Evolutionary conservation across 1,284 basidiomycete species (phyloP).

Genomic region (Moesziomyces antarcticus): DNA sequence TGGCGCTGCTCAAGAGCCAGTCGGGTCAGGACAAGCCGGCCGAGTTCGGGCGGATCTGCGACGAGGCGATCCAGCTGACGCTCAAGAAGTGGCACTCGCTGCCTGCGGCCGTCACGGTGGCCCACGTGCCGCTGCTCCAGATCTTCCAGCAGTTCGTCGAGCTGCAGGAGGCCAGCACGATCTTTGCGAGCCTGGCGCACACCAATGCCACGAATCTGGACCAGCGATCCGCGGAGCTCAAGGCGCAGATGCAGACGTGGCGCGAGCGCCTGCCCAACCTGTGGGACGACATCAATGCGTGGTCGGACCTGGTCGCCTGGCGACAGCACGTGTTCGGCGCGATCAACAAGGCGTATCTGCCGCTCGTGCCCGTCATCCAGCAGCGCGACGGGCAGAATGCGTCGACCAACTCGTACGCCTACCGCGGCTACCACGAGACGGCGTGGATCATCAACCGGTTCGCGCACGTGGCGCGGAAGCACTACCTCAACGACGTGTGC

Average conservation of each 20-base stretch:
- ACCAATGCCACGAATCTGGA: conserved; percentile 92
- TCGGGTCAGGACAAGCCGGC: conserved; percentile 56
- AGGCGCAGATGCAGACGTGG: conserved; percentile 78
- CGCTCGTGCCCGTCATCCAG: conserved; percentile 72
- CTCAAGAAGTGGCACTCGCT: conserved; percentile 95
- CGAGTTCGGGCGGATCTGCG: conserved; percentile 75
- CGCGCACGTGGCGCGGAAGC: conserved; percentile 98
- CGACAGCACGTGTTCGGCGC: conserved; percentile 87
- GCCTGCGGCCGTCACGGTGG: conserved; percentile 84
- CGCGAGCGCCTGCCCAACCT: conserved; percentile 94
- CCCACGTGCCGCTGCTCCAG: conserved; percentile 93
- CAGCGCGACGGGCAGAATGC: conserved; percentile 72
- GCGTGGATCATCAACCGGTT: conserved; percentile 99
- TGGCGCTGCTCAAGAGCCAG: conserved; percentile 77
- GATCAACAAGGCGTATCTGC: conserved; percentile 97
- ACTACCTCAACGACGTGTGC: conserved; percentile 95
- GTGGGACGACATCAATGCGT: conserved; percentile 97
- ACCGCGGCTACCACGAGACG: conserved; percentile 98
- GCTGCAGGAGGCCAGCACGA: conserved; percentile 82
- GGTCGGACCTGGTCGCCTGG: conserved; percentile 99
- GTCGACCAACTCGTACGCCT: conserved; percentile 80
- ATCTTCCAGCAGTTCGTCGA: conserved; percentile 99
- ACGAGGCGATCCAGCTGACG: conserved; percentile 96
- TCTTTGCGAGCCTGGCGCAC: conserved; percentile 87
- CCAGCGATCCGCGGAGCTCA: conserved; percentile 92